A percentile compares a stretch with the other conserved stretches of the same genome.
phyloP scores from a whole-genome alignment of 2,329 filamentous ascomycete species.

The Nigrograna mackinnonii region DNA sequence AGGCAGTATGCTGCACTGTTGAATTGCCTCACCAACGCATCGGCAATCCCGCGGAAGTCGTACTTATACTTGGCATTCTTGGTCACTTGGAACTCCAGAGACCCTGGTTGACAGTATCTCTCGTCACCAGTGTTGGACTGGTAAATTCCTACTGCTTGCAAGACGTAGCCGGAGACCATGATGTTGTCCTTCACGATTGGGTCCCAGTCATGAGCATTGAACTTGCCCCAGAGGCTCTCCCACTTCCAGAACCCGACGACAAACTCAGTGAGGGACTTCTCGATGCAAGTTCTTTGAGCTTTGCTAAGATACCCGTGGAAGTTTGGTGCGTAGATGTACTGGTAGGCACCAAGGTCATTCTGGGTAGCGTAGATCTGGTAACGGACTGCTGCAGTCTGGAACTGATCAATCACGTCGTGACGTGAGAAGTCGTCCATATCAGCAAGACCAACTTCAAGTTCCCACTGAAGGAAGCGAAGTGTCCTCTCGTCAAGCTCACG shows the following conservation, averaged over 20 bases:
- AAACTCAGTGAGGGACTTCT: slow-evolving; percentile 13
- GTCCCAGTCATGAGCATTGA: slow-evolving; percentile 16
- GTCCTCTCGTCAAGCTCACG: slow-evolving; percentile 10
- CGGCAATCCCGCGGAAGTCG: slow-evolving; percentile 12
- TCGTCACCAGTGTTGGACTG: slow-evolving; percentile 13
- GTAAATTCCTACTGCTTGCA: slow-evolving; percentile 13
- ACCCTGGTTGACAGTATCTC: slow-evolving; percentile 11
- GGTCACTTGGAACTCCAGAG: slow-evolving; percentile 16
- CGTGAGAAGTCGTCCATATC: slow-evolving; percentile 15
- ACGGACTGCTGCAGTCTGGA: slow-evolving; percentile 18
- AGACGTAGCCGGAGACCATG: slow-evolving; percentile 19
- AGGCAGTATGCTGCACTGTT: slow-evolving; percentile 12
- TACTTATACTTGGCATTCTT: slow-evolving; percentile 13
- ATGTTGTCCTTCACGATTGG: slow-evolving; percentile 16
- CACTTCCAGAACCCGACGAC: slow-evolving; percentile 23
- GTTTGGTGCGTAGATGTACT: slow-evolving; percentile 13
- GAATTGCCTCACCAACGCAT: slow-evolving; percentile 15
- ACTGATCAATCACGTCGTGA: slow-evolving; percentile 21
- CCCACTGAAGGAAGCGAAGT: slow-evolving; percentile 17
- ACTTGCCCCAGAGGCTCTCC: slow-evolving; percentile 17
- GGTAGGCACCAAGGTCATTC: slow-evolving; percentile 13
- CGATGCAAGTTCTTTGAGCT: slow-evolving; percentile 13
- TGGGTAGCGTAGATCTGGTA: slow-evolving; percentile 17
- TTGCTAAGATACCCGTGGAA: slow-evolving; percentile 16
- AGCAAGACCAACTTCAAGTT: slow-evolving; percentile 15